phyloP scores from a whole-genome alignment of 2,329 filamentous ascomycete species.

The Leptosphaerulina australis region DNA sequence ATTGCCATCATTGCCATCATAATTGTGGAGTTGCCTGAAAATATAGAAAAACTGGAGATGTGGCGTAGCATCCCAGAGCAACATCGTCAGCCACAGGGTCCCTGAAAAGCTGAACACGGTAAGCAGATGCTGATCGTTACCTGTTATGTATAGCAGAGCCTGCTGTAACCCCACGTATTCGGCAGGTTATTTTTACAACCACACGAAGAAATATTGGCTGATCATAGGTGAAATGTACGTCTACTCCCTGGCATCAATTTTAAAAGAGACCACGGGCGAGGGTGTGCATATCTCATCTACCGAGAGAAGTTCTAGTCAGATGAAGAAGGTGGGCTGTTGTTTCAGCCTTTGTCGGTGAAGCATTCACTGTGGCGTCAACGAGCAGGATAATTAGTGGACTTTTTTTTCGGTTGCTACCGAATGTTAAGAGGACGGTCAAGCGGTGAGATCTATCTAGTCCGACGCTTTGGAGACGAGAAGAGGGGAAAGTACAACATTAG shows the following conservation, averaged over 20 bases:
- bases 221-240: not conserved
- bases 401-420: conserved; percentile 11
- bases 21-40: conserved; percentile 24
- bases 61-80: conserved; percentile 32
- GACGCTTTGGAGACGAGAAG: conserved; percentile 13
- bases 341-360: conserved; percentile 1
- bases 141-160: conserved; percentile 11
- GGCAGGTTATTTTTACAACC: conserved; percentile 14
- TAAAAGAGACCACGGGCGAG: not conserved
- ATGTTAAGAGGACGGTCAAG: not conserved
- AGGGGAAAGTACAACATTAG: conserved; percentile 11
- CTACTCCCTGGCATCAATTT: not conserved
- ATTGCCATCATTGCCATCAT: conserved; percentile 20
- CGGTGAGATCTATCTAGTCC: conserved; percentile 5
- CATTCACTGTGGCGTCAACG: not conserved
- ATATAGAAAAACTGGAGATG: conserved; percentile 25
- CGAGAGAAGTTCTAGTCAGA: not conserved
- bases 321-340: not conserved
- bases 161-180: conserved; percentile 8
- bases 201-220: not conserved
- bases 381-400: not conserved
- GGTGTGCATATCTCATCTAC: not conserved
- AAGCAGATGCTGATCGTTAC: conserved; percentile 16
- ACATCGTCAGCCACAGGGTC: conserved; percentile 29
- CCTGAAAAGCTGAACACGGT: conserved; percentile 24